These are phyloP conservation scores for Cladophialophora psammophila DNA, from an alignment of 2,329 filamentous ascomycete species.

Conservation along the genomic window DNA sequence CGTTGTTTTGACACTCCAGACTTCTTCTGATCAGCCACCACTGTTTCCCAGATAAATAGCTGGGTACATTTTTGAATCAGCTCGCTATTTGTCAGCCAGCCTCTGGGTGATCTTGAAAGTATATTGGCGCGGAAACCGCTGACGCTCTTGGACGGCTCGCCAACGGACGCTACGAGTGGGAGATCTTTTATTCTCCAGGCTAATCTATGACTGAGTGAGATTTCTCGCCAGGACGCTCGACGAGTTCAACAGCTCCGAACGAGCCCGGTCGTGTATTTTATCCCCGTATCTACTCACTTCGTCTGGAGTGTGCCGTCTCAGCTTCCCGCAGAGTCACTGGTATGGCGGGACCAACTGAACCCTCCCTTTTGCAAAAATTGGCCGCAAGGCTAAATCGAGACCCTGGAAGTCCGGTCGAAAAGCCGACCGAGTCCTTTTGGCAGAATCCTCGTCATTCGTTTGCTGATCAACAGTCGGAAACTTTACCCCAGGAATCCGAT, in stretches of 20 bases:
- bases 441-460: slow-evolving; percentile 42
- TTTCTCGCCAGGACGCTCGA: neutral
- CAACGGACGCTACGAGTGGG: neutral
- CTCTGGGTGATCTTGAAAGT: neutral
- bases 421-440: slow-evolving; percentile 50
- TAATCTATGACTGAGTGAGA: neutral
- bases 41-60: neutral
- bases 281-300: neutral
- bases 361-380: slow-evolving; percentile 22
- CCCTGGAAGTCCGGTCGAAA: slow-evolving; percentile 47
- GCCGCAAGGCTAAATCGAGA: slow-evolving; percentile 39
- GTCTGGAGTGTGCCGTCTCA: neutral
- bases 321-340: neutral
- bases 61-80: neutral
- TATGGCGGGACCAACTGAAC: slow-evolving; percentile 14
- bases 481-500: slow-evolving; percentile 42
- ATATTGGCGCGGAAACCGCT: neutral
- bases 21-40: neutral
- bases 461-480: slow-evolving; percentile 31
- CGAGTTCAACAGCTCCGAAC: neutral
- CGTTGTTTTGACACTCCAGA: neutral
- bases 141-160: neutral
- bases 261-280: neutral
- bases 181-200: neutral
- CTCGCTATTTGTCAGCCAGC: neutral